A percentile compares a stretch with the other conserved stretches of the same genome.
Evolutionary conservation across 1,284 basidiomycete species (phyloP).

Genomic region (Ustilago sp.): DNA sequence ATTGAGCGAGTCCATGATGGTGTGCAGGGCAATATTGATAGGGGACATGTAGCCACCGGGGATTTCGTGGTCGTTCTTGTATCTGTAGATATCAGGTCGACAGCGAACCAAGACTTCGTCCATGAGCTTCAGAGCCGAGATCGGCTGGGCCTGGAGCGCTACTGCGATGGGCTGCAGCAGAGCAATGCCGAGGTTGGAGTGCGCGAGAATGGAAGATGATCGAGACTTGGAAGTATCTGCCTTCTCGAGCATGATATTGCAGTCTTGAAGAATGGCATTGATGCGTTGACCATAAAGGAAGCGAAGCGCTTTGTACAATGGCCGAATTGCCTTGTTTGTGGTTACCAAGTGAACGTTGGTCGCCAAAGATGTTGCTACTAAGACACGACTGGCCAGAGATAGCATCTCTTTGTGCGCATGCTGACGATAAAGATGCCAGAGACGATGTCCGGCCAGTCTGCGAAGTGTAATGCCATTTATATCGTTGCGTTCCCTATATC

Average conservation of each 20-base stretch:
- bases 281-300: conserved; percentile 26
- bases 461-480: conserved; percentile 23
- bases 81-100: conserved; percentile 28
- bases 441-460: conserved; percentile 14
- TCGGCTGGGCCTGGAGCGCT: conserved; percentile 31
- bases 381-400: conserved; percentile 7
- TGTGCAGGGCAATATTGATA: conserved; percentile 21
- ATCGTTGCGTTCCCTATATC: conserved; percentile 6
- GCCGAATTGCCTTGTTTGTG: conserved; percentile 15
- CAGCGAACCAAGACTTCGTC: conserved; percentile 26
- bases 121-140: conserved; percentile 28
- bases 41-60: conserved; percentile 13
- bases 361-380: conserved; percentile 18
- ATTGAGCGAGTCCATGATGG: conserved; percentile 36
- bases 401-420: conserved; percentile 33
- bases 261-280: conserved; percentile 36
- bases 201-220: background rate
- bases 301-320: conserved; percentile 26
- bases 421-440: conserved; percentile 27
- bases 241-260: conserved; percentile 5
- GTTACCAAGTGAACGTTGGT: conserved; percentile 10
- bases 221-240: background rate
- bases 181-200: conserved; percentile 11
- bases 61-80: conserved; percentile 4
- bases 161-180: conserved; percentile 22